Conservation (phyloP, 441 rosid species). For the Rhodomyrtus psidioides region DNA sequence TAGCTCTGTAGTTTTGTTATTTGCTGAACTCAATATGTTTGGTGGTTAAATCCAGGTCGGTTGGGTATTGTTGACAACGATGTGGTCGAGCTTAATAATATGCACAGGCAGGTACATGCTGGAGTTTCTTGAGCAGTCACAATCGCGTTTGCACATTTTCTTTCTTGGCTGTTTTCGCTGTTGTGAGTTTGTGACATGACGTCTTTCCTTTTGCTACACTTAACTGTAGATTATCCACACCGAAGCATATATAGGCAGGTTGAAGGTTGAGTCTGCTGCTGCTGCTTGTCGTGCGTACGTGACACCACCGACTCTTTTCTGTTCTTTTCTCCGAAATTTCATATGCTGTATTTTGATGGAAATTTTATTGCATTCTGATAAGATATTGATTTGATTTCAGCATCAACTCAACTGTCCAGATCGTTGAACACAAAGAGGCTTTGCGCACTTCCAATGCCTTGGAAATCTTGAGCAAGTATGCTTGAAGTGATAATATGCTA, state of each 20-base stretch:
- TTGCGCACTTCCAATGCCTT: conserved; percentile 81
- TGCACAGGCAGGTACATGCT: conserved; percentile 88
- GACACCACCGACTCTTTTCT: background rate
- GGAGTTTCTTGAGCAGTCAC: background rate
- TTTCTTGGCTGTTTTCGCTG: background rate
- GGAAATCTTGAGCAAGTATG: conserved; percentile 88
- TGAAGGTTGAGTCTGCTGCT: conserved; percentile 94
- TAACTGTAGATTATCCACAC: conserved; percentile 75
- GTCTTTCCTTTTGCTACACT: background rate
- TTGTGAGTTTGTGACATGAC: background rate
- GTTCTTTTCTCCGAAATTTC: background rate
- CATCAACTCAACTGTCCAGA: conserved; percentile 63
- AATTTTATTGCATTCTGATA: background rate
- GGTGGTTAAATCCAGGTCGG: conserved; percentile 34
- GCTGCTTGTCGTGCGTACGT: conserved; percentile 81
- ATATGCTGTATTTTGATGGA: background rate
- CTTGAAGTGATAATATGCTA: conserved; percentile 13
- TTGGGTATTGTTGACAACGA: conserved; percentile 94
- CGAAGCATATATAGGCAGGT: conserved; percentile 80
- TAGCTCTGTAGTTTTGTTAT: background rate
- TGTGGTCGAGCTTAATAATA: conserved; percentile 87
- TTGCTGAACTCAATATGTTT: background rate
- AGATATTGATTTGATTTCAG: conserved; percentile 28
- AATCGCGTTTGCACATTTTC: background rate
- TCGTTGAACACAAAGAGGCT: conserved; percentile 77